Evolutionary conservation across 257 asterid species (phyloP).

Genomic region (Solanum lycopersicoides): DNA sequence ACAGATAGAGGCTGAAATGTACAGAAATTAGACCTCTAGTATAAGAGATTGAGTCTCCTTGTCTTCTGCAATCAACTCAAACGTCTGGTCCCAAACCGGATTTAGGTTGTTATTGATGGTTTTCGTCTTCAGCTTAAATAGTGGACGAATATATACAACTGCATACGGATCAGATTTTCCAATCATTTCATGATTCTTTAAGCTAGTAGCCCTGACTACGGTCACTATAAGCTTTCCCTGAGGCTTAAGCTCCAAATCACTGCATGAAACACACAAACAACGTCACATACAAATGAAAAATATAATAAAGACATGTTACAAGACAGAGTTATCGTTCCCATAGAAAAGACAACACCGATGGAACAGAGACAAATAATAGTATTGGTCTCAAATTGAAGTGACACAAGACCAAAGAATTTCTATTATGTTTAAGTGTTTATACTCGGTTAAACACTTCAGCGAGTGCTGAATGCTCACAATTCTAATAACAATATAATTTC

Average conservation of each 20-base stretch:
- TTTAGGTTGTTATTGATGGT: conserved; percentile 82
- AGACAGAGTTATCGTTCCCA: neutral
- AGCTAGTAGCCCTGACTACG: conserved; percentile 49
- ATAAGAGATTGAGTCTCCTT: conserved; percentile 86
- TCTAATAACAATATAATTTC: neutral
- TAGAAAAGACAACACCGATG: neutral
- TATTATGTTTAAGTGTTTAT: neutral
- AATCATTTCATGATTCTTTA: conserved; percentile 85
- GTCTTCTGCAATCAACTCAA: conserved; percentile 84
- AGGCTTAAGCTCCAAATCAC: conserved; percentile 98
- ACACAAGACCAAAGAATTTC: neutral
- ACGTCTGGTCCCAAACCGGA: conserved; percentile 78
- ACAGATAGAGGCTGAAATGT: neutral
- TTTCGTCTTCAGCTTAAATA: conserved; percentile 83
- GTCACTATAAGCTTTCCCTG: conserved; percentile 74
- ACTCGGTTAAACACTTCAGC: neutral
- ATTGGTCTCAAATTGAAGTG: neutral
- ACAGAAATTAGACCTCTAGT: conserved; percentile 52
- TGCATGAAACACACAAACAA: conserved; percentile 12
- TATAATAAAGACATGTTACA: neutral
- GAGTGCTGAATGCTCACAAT: neutral
- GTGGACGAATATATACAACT: conserved; percentile 67
- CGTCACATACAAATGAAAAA: neutral
- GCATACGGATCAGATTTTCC: conserved; percentile 98
- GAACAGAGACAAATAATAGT: neutral